Percentiles rank a stretch among this genome's conserved stretches.
Conservation (phyloP, 2,329 filamentous ascomycete genomes). For the Claviceps fusiformis region DNA sequence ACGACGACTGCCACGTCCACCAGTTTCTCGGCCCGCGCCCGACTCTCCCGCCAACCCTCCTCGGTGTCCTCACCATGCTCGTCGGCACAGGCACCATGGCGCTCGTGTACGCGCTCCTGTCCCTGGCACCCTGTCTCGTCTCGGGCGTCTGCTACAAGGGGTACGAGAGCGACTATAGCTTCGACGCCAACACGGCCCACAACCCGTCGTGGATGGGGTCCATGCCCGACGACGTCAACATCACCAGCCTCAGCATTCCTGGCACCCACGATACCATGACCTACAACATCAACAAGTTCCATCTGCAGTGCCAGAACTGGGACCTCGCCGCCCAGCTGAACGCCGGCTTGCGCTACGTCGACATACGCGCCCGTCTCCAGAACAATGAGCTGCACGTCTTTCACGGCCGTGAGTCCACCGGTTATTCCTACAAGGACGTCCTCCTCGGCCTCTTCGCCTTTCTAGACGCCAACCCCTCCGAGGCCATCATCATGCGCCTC, state of each 20-base stretch:
- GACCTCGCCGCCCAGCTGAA: conserved; percentile 29
- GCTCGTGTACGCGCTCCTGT: conserved; percentile 11
- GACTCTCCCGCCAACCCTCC: not conserved
- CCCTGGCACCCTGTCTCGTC: conserved; percentile 16
- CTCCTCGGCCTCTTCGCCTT: conserved; percentile 31
- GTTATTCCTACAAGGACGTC: conserved; percentile 29
- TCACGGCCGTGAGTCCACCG: conserved; percentile 31
- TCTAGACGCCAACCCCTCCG: conserved; percentile 28
- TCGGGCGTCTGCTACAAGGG: conserved; percentile 16
- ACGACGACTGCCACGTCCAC: not conserved
- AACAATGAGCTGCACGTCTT: conserved; percentile 32
- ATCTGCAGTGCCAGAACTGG: conserved; percentile 34
- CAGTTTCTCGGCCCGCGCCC: not conserved
- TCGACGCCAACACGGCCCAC: conserved; percentile 23
- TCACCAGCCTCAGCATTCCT: conserved; percentile 34
- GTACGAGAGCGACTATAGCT: conserved; percentile 24
- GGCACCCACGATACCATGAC: conserved; percentile 43
- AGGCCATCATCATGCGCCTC: conserved; percentile 35
- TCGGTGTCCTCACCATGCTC: not conserved
- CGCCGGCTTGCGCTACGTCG: conserved; percentile 35
- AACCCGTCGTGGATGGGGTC: conserved; percentile 29
- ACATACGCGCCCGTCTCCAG: conserved; percentile 31
- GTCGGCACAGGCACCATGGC: not conserved
- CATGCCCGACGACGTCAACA: conserved; percentile 25
- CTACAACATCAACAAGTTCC: conserved; percentile 21